Percentiles rank a stretch among this genome's conserved stretches.
These are phyloP conservation scores for Oryza punctata DNA, from an alignment of 176 grass and related monocot genomes.

Conservation along the genomic window DNA sequence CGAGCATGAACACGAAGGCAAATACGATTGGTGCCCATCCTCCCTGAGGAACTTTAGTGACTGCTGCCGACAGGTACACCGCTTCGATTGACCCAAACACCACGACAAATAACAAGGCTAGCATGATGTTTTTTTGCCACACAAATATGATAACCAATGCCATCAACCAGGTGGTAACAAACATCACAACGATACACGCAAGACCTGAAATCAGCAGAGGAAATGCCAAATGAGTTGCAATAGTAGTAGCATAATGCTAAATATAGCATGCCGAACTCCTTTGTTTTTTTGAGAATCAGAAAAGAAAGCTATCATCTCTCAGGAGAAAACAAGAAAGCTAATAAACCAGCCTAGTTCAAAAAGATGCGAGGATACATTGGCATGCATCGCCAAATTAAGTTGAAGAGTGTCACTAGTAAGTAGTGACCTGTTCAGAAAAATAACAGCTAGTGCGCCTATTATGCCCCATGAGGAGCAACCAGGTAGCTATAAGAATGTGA, in stretches of 20 bases:
- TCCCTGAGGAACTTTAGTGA: slow-evolving; percentile 69
- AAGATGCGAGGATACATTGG: neutral
- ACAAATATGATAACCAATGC: slow-evolving; percentile 68
- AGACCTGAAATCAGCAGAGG: slow-evolving; percentile 50
- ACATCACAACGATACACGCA: slow-evolving; percentile 70
- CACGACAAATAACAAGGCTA: slow-evolving; percentile 50
- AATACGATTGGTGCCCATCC: slow-evolving; percentile 65
- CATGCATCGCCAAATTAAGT: neutral
- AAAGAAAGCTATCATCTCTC: neutral
- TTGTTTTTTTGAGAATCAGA: neutral
- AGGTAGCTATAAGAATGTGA: neutral
- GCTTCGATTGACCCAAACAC: slow-evolving; percentile 58
- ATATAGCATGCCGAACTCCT: neutral
- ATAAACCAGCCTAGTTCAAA: neutral
- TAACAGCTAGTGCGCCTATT: neutral
- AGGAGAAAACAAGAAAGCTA: neutral
- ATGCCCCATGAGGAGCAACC: neutral
- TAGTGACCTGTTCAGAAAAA: slow-evolving; percentile 3
- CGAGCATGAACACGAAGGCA: slow-evolving; percentile 56
- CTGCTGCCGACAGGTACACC: slow-evolving; percentile 52
- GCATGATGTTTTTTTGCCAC: slow-evolving; percentile 58
- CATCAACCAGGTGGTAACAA: slow-evolving; percentile 73
- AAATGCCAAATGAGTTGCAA: slow-evolving; percentile 1
- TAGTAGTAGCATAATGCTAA: neutral
- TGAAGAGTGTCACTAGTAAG: neutral